Conservation (phyloP, 768 basidiomycete species). For the Hygrocybe punicea region DNA sequence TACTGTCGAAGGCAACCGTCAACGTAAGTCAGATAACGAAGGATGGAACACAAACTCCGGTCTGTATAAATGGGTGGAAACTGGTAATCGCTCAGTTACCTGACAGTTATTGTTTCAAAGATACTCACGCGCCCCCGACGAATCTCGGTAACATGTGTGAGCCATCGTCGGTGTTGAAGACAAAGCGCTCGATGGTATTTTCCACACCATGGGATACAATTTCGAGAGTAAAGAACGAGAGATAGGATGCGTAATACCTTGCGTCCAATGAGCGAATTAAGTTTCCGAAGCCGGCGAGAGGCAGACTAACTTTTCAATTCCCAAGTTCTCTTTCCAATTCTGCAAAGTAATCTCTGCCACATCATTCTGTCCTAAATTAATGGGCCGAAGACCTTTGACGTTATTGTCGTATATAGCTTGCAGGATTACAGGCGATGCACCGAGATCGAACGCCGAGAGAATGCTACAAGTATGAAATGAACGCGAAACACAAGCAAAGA, state of each 20-base stretch:
- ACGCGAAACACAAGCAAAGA: background rate
- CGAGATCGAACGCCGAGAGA: constrained; percentile 55
- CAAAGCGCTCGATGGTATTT: constrained; percentile 45
- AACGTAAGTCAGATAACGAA: background rate
- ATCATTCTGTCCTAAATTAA: constrained; percentile 36
- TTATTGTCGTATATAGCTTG: constrained; percentile 49
- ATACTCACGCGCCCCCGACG: constrained; percentile 35
- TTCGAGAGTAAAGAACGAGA: constrained; percentile 40
- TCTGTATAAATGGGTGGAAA: constrained; percentile 53
- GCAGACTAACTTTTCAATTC: constrained; percentile 42
- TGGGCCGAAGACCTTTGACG: constrained; percentile 37
- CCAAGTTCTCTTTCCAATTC: constrained; percentile 50
- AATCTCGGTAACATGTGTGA: constrained; percentile 37
- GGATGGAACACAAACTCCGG: constrained; percentile 43
- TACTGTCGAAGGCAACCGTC: constrained; percentile 33
- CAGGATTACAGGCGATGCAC: constrained; percentile 44
- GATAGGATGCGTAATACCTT: constrained; percentile 39
- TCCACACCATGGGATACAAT: constrained; percentile 39
- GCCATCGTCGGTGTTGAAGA: constrained; percentile 42
- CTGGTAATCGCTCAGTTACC: constrained; percentile 25
- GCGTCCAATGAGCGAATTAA: background rate
- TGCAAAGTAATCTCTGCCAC: constrained; percentile 21
- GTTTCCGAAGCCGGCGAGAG: background rate
- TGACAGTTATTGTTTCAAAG: background rate
- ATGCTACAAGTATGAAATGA: constrained; percentile 34